Evolutionary conservation across 192 early-diverging fungal species (phyloP).

Genomic region (Coemansia brasiliensis): DNA sequence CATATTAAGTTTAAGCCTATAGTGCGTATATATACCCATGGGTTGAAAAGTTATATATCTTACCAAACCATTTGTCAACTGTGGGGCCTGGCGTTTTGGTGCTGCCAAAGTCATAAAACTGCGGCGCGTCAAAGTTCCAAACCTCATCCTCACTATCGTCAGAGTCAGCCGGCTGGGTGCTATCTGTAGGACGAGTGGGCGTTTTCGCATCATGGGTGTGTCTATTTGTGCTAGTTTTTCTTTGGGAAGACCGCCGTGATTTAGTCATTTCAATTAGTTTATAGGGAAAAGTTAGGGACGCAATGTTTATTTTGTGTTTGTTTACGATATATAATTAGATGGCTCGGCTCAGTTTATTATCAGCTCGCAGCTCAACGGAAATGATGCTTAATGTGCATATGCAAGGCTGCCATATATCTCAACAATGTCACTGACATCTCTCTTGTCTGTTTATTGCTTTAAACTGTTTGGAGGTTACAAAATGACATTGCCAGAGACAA

Average conservation of each 20-base stretch:
- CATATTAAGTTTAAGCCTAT: background rate
- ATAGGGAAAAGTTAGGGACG: background rate
- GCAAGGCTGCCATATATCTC: background rate
- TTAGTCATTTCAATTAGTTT: constrained; percentile 26
- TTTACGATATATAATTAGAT: background rate
- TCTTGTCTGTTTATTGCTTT: background rate
- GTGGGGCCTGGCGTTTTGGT: constrained; percentile 42
- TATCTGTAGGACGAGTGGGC: constrained; percentile 18
- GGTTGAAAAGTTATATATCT: background rate
- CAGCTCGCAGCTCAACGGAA: background rate
- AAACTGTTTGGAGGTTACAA: too few species aligned
- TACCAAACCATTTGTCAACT: constrained; percentile 55
- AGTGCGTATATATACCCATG: too few species aligned
- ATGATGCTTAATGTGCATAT: background rate
- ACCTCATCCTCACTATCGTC: constrained; percentile 11
- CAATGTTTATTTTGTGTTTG: constrained; percentile 1
- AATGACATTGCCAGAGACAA: constrained; percentile 14
- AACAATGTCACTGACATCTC: background rate
- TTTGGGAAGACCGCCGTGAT: constrained; percentile 23
- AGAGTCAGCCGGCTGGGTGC: background rate
- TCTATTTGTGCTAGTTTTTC: constrained; percentile 7
- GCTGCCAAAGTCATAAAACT: constrained; percentile 47
- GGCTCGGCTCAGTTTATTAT: constrained; percentile 3
- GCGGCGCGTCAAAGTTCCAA: constrained; percentile 53
- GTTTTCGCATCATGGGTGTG: constrained; percentile 6